Evolutionary conservation across 2,329 filamentous ascomycete species (phyloP).

Genomic region (Chaetomium strumarium): DNA sequence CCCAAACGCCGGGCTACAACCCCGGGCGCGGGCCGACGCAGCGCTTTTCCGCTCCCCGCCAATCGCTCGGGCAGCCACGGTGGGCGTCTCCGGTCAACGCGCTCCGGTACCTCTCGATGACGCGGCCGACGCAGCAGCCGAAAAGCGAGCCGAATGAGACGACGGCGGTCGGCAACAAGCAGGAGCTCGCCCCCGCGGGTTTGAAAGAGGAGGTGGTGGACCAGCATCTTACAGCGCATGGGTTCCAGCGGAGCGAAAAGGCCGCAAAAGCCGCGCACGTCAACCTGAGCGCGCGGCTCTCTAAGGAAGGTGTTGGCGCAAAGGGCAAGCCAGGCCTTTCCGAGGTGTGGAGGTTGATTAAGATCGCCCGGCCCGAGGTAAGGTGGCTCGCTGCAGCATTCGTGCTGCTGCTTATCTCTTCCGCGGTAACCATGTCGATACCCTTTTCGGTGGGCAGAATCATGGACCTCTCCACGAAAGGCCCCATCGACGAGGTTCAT

Average conservation of each 20-base stretch:
- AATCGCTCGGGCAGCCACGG: slow-evolving; percentile 8
- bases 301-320: slow-evolving; percentile 64
- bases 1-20: slow-evolving; percentile 1
- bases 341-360: slow-evolving; percentile 83
- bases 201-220: slow-evolving; percentile 29
- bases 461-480: slow-evolving; percentile 80
- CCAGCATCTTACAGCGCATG: slow-evolving; percentile 27
- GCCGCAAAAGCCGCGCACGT: slow-evolving; percentile 82
- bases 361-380: slow-evolving; percentile 80
- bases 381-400: slow-evolving; percentile 75
- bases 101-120: slow-evolving; percentile 26
- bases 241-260: slow-evolving; percentile 64
- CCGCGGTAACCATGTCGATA: slow-evolving; percentile 89
- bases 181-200: slow-evolving; percentile 1
- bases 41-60: slow-evolving; percentile 5
- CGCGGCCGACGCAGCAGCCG: slow-evolving; percentile 18
- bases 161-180: slow-evolving; percentile 10
- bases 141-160: slow-evolving; percentile 11
- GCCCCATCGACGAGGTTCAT: slow-evolving; percentile 56
- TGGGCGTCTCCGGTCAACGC: slow-evolving; percentile 19
- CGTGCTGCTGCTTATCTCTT: slow-evolving; percentile 79
- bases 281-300: slow-evolving; percentile 80
- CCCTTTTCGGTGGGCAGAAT: slow-evolving; percentile 96
- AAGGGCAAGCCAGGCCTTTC: slow-evolving; percentile 57
- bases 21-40: slow-evolving; percentile 2